A percentile compares a stretch with the other conserved stretches of the same genome.
Evolutionary conservation across 257 asterid species (phyloP).

Genomic region (Penstemon davidsonii): DNA sequence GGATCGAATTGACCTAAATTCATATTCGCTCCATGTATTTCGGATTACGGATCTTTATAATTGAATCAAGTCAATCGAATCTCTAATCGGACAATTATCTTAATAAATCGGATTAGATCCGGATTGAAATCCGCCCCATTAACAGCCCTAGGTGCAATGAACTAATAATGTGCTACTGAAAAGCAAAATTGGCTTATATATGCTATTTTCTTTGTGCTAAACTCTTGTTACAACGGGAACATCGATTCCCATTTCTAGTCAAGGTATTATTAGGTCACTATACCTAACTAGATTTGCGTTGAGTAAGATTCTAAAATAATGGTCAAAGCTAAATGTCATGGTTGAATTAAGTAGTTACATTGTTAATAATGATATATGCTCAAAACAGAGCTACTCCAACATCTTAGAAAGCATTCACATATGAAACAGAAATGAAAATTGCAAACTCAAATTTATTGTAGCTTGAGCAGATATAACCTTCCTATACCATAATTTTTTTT

Average conservation of each 20-base stretch:
- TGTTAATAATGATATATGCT: conserved; percentile 4
- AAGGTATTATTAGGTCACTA: no score
- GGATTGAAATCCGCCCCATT: neutral
- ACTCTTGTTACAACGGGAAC: no score
- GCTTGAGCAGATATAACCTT: neutral
- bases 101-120: no score
- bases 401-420: neutral
- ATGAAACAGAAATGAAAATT: neutral
- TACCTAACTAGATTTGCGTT: no score
- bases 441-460: neutral
- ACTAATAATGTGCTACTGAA: conserved; percentile 14
- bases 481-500: neutral
- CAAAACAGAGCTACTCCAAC: conserved; percentile 3
- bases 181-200: conserved; percentile 30
- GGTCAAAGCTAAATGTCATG: conserved; percentile 20
- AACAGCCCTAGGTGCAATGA: conserved; percentile 44
- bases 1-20: no score
- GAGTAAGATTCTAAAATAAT: conserved; percentile 48
- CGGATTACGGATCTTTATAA: no score
- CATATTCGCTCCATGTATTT: no score
- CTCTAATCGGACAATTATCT: no score
- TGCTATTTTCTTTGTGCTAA: no score
- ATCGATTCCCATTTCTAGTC: no score
- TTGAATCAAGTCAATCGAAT: no score
- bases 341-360: neutral